A percentile compares a stretch with the other conserved stretches of the same genome.
These are phyloP conservation scores for Heritiera fomes DNA, from an alignment of 345 rosid species.

Conservation along the genomic window DNA sequence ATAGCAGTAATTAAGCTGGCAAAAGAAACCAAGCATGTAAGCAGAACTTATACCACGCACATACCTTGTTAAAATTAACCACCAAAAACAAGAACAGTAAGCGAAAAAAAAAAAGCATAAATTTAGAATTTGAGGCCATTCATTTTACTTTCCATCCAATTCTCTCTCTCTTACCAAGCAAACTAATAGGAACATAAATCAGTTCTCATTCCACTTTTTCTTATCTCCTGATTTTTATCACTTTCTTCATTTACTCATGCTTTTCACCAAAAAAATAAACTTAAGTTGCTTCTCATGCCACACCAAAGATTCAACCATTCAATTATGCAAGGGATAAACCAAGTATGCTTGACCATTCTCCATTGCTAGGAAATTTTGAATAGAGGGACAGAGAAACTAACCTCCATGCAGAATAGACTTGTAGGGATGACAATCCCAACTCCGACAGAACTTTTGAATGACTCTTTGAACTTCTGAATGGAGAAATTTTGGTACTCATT, in stretches of 20 bases:
- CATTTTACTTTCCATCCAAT: slow-evolving; percentile 1
- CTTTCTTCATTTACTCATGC: no score
- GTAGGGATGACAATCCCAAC: slow-evolving; percentile 82
- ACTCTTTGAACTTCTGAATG: slow-evolving; percentile 51
- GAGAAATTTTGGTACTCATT: slow-evolving; percentile 62
- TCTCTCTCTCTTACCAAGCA: neutral
- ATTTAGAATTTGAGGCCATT: neutral
- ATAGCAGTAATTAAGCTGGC: slow-evolving; percentile 71
- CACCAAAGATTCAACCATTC: neutral
- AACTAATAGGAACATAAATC: neutral
- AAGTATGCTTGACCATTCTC: neutral
- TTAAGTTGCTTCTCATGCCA: neutral
- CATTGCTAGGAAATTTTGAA: neutral
- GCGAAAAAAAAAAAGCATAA: neutral
- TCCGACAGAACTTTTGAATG: slow-evolving; percentile 60
- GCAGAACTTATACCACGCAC: slow-evolving; percentile 10
- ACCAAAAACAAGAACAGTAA: neutral
- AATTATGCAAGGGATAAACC: neutral
- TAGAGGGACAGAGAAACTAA: slow-evolving; percentile 27
- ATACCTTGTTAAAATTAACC: neutral
- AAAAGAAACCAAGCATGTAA: slow-evolving; percentile 27
- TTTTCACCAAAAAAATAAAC: neutral
- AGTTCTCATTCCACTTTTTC: neutral
- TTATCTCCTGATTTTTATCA: no score
- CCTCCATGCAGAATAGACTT: slow-evolving; percentile 83